Conservation (phyloP, 2,329 filamentous ascomycete genomes). For the Alternaria brassicae region DNA sequence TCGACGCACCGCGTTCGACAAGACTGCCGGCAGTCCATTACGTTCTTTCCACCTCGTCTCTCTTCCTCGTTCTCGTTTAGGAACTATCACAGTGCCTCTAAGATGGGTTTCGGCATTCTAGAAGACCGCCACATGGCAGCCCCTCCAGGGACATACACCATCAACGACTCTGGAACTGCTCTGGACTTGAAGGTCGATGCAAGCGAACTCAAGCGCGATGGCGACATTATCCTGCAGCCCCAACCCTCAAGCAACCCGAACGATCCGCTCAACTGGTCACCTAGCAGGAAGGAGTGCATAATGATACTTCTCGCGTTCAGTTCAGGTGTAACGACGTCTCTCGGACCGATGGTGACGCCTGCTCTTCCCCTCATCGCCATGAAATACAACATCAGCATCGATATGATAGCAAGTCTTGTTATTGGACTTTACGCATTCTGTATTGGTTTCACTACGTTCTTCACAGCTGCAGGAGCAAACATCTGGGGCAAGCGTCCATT, state of each 20-base stretch:
- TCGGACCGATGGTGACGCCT: constrained; percentile 54
- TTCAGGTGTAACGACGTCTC: constrained; percentile 44
- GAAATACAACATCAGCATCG: constrained; percentile 49
- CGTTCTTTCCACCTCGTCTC: background rate
- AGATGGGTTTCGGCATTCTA: constrained; percentile 44
- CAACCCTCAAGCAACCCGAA: constrained; percentile 92
- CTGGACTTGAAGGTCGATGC: constrained; percentile 26
- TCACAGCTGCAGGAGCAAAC: constrained; percentile 51
- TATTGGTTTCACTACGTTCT: constrained; percentile 53
- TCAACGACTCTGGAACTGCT: constrained; percentile 23
- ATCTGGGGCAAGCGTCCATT: constrained; percentile 50
- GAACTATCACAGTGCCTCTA: constrained; percentile 5
- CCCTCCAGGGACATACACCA: constrained; percentile 42
- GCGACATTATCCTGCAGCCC: constrained; percentile 81
- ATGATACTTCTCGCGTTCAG: constrained; percentile 45
- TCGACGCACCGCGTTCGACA: constrained; percentile 4
- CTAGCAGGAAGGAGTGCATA: constrained; percentile 41
- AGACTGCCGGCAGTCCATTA: constrained; percentile 38
- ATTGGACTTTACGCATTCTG: constrained; percentile 49
- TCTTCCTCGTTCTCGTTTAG: background rate
- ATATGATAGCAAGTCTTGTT: constrained; percentile 50
- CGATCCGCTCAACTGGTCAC: constrained; percentile 70
- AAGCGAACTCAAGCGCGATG: constrained; percentile 52
- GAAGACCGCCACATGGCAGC: constrained; percentile 40
- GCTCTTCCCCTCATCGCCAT: constrained; percentile 45